Conservation (phyloP, 78 protist species). For the Chrysochromulina parva region DNA sequence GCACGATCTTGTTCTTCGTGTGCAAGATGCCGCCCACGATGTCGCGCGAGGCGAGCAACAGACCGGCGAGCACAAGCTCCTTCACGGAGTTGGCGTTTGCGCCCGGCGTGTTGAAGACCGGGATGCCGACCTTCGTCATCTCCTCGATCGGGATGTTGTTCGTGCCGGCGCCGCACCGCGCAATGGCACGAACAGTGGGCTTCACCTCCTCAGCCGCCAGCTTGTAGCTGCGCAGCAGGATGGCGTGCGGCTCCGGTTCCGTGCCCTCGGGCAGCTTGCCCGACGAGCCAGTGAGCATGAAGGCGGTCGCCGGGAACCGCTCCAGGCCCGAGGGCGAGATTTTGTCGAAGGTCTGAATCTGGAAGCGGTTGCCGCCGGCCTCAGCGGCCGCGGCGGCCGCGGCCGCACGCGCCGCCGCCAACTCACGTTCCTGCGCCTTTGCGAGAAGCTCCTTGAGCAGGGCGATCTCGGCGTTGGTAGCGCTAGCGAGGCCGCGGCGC, state of each 20-base stretch:
- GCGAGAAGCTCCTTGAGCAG: no score
- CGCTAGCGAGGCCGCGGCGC: no score
- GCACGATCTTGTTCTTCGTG: no score
- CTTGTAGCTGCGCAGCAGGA: constrained; percentile 25
- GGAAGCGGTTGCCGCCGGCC: not conserved
- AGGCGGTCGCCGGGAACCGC: not conserved
- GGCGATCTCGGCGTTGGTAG: no score
- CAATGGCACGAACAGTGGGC: constrained; percentile 13
- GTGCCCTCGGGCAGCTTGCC: not conserved
- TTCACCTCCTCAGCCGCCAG: not conserved
- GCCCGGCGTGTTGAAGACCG: constrained; percentile 41
- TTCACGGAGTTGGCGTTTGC: constrained; percentile 40
- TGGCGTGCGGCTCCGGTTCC: constrained; percentile 8
- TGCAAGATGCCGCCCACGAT: no score
- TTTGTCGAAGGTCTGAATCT: constrained; percentile 10
- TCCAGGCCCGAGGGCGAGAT: constrained; percentile 25
- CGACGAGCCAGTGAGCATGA: not conserved
- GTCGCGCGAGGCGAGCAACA: constrained; percentile 3
- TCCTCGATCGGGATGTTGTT: constrained; percentile 35
- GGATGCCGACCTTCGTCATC: constrained; percentile 27
- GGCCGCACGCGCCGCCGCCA: not conserved
- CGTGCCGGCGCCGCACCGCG: constrained; percentile 37
- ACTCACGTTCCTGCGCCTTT: no score
- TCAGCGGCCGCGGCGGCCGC: not conserved
- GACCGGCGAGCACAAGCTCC: constrained; percentile 8